phyloP scores from a whole-genome alignment of 306 rosid species.

The Glycine tomentella region DNA sequence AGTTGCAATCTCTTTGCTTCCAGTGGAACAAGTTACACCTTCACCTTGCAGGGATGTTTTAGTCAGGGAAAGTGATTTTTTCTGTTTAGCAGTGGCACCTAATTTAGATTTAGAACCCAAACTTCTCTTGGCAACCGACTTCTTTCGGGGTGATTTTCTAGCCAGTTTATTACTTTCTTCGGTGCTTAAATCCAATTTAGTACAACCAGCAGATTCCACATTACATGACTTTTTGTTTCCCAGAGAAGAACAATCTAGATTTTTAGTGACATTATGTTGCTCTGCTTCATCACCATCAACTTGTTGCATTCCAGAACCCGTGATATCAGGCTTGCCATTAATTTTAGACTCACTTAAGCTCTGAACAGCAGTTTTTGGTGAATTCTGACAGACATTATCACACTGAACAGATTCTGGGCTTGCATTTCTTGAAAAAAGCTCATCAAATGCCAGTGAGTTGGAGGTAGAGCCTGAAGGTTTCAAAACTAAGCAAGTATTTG shows the following conservation, averaged over 20 bases:
- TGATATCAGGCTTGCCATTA: conserved; percentile 47
- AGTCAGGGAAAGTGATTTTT: conserved; percentile 51
- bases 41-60: conserved; percentile 45
- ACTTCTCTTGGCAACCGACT: conserved; percentile 62
- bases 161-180: conserved; percentile 47
- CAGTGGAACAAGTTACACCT: conserved; percentile 36
- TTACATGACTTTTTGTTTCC: conserved; percentile 47
- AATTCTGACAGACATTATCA: conserved; percentile 45
- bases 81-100: conserved; percentile 54
- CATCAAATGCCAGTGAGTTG: conserved; percentile 47
- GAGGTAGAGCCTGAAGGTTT: conserved; percentile 41
- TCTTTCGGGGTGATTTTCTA: conserved; percentile 56
- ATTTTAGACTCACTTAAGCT: conserved; percentile 43
- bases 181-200: conserved; percentile 42
- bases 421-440: conserved; percentile 42
- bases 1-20: conserved; percentile 46
- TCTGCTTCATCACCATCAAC: conserved; percentile 45
- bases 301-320: conserved; percentile 47
- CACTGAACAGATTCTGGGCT: conserved; percentile 43
- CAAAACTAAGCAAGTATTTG: conserved; percentile 30
- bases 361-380: conserved; percentile 45
- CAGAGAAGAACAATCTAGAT: conserved; percentile 47
- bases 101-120: conserved; percentile 68
- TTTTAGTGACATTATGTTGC: conserved; percentile 47
- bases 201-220: conserved; percentile 50